Evolutionary conservation across 495 filamentous ascomycete genomes (phyloP).

Genomic region (Friedmanniomyces simplex): DNA sequence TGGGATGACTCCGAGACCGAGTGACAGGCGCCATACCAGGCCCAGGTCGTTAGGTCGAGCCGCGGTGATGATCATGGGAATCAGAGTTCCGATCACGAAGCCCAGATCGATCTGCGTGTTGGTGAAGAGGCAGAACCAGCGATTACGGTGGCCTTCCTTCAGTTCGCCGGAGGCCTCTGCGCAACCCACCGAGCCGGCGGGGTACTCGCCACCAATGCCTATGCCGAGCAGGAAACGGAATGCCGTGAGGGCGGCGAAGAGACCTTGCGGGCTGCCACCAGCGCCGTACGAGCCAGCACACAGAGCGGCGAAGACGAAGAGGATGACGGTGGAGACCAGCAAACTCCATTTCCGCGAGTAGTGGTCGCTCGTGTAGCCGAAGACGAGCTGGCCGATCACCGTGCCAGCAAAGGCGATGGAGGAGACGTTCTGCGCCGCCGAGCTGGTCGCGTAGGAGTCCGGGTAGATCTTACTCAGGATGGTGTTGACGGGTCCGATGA

Average conservation of each 20-base stretch:
- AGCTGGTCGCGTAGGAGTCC: conserved; percentile 50
- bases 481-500: conserved; percentile 72
- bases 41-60: conserved; percentile 52
- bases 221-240: conserved; percentile 73
- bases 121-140: conserved; percentile 90
- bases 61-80: conserved; percentile 53
- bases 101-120: conserved; percentile 80
- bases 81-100: conserved; percentile 64
- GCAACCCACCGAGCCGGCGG: conserved; percentile 73
- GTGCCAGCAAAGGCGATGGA: conserved; percentile 84
- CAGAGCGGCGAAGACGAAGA: conserved; percentile 78
- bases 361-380: conserved; percentile 72
- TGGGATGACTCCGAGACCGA: conserved; percentile 72
- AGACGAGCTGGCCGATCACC: conserved; percentile 71
- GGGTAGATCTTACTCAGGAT: conserved; percentile 55
- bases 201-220: conserved; percentile 67
- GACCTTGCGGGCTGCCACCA: conserved; percentile 49
- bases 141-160: conserved; percentile 66
- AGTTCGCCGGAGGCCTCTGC: conserved; percentile 79
- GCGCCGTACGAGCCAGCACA: conserved; percentile 63
- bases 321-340: conserved; percentile 65
- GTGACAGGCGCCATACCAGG: conserved; percentile 62
- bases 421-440: conserved; percentile 57
- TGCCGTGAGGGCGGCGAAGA: conserved; percentile 73
- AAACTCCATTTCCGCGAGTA: conserved; percentile 77